phyloP scores from a whole-genome alignment of 2,329 filamentous ascomycete species.

The Ceratocystis huliohia region DNA sequence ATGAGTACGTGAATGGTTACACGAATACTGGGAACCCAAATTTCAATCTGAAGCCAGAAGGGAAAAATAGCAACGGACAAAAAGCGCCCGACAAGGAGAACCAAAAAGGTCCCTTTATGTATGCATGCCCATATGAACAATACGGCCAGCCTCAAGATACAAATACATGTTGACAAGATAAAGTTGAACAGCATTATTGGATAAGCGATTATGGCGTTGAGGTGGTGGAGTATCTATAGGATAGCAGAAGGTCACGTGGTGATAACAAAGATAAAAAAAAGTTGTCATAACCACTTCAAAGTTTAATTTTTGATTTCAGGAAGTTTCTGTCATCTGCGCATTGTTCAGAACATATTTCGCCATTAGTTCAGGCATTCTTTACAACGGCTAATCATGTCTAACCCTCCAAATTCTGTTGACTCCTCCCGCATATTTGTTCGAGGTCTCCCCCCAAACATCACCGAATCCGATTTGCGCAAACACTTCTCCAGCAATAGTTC shows the following conservation, averaged over 20 bases:
- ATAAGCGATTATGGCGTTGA: neutral
- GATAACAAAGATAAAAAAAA: slow-evolving; percentile 23
- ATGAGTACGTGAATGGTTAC: neutral
- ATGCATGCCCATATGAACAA: too few species aligned
- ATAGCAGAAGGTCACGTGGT: slow-evolving; percentile 19
- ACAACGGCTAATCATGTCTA: too few species aligned
- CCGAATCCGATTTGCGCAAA: slow-evolving; percentile 72
- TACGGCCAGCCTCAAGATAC: too few species aligned
- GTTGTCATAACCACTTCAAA: slow-evolving; percentile 5
- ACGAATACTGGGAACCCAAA: neutral
- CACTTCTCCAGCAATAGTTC: slow-evolving; percentile 67
- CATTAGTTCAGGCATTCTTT: slow-evolving; percentile 1
- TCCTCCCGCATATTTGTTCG: slow-evolving; percentile 66
- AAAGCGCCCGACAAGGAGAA: too few species aligned
- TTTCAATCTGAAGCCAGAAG: too few species aligned
- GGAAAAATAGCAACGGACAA: too few species aligned
- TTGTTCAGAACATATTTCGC: neutral
- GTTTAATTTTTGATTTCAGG: neutral
- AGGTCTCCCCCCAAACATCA: slow-evolving; percentile 73
- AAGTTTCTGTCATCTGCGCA: neutral
- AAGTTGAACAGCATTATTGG: neutral
- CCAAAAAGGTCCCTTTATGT: too few species aligned
- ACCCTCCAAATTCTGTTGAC: slow-evolving; percentile 30
- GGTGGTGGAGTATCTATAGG: neutral
- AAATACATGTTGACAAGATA: too few species aligned